phyloP scores from a whole-genome alignment of 2,329 filamentous ascomycete species.

The Neopestalotiopsis clavispora region DNA sequence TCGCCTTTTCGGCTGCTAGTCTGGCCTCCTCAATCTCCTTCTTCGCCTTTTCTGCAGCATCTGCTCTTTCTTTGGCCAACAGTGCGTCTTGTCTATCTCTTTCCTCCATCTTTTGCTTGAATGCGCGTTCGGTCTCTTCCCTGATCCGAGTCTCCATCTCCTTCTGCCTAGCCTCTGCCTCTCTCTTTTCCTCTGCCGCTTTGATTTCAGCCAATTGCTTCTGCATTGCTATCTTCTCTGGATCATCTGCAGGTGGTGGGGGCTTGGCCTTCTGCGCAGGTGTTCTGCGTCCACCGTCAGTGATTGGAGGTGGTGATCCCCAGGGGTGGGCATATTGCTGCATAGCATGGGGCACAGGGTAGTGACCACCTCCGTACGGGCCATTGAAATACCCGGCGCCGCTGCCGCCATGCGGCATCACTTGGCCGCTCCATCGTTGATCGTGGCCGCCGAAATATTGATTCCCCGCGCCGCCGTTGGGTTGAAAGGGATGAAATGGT shows the following conservation, averaged over 20 bases:
- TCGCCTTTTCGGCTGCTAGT: constrained; percentile 49
- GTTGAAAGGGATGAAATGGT: constrained; percentile 46
- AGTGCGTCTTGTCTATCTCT: constrained; percentile 40
- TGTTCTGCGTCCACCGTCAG: constrained; percentile 26
- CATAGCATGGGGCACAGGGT: constrained; percentile 50
- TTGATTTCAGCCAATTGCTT: constrained; percentile 61
- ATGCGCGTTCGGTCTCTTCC: constrained; percentile 50
- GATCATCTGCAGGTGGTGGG: constrained; percentile 42
- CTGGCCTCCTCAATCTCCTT: constrained; percentile 53
- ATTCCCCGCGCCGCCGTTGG: constrained; percentile 38
- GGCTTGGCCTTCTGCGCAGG: neutral
- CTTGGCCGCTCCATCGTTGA: constrained; percentile 31
- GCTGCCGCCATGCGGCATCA: constrained; percentile 44
- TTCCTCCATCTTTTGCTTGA: constrained; percentile 46
- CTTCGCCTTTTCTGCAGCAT: constrained; percentile 49
- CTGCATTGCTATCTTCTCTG: constrained; percentile 65
- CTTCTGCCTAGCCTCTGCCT: constrained; percentile 48
- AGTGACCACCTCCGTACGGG: constrained; percentile 36
- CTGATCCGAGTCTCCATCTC: constrained; percentile 51
- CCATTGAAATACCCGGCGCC: constrained; percentile 43
- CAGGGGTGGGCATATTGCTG: constrained; percentile 51
- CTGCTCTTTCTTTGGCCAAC: constrained; percentile 37
- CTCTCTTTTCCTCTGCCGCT: constrained; percentile 48
- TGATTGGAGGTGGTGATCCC: constrained; percentile 40
- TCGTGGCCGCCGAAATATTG: constrained; percentile 48